Evolutionary conservation across 768 basidiomycete genomes (phyloP), one percentile per base, ranked within the genome.

Genomic region (Podaxis sp.): DNA sequence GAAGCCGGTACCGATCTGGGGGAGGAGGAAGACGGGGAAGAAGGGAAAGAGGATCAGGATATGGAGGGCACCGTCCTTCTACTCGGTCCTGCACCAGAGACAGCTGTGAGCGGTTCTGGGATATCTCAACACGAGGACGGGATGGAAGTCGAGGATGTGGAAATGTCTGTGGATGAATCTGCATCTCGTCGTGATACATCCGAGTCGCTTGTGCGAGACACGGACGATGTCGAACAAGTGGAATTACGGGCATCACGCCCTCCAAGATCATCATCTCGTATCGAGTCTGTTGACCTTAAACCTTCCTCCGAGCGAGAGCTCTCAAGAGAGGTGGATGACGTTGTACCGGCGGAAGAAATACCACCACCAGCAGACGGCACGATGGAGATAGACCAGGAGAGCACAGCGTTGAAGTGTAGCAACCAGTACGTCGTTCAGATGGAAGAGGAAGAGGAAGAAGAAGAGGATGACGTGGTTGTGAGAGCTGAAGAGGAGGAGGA

Each of bases 401-500:
- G 37, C 22, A 15, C 46, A 41, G 41, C 12, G 6, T 17, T 46
- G 49, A 28, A 15, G 24, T 24, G 49, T 24, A 8, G 26, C 22
- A 13, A 28, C 5, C 22, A 24, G 26, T 62, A 57, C 22, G 70
- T 66, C n/a, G 67, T 60, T 41, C 68, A 69, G 12, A 54, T 56
- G 20, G 69, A 69, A 24, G 67, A 64, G 6, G 65, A 67, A 22
- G 77, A 74, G 11, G 75, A 69, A 12, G 76, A 73, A 3, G 72
- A 69, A 3, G 76, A 78, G 26, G 78, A 74, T n/a, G 75, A 69
- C n/a, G 10, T 26, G 13, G 20, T n/a, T 13, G 26, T 28, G 26
- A 22, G 41, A 17, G 36, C 24, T 12, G 58, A 59, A 38, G 58
- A 59, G 20, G 69, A 70, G 15, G 66, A 50, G 15, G 77, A 74